phyloP scores from a whole-genome alignment of 257 asterid species.

The Misopates orontium region DNA sequence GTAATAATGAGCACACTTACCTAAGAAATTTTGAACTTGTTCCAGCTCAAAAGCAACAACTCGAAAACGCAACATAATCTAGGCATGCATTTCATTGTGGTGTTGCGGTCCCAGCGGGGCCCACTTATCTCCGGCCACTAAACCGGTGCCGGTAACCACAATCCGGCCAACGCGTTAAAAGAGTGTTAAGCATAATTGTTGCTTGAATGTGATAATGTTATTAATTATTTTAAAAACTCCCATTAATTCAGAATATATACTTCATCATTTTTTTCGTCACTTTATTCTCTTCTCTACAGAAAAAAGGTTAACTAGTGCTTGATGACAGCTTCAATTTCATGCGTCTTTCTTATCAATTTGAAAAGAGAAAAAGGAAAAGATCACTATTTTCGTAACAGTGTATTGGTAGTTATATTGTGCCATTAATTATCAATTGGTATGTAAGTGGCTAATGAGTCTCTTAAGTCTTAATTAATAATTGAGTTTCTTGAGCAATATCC shows the following conservation, averaged over 20 bases:
- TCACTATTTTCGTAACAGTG: not conserved
- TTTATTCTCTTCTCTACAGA: slow-evolving; percentile 31
- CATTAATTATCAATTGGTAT: too few species aligned
- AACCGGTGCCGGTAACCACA: slow-evolving; percentile 17
- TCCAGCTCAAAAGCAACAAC: slow-evolving; percentile 35
- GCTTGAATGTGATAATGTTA: too few species aligned
- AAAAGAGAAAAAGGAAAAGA: too few species aligned
- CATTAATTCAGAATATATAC: slow-evolving; percentile 46
- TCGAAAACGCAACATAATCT: slow-evolving; percentile 8
- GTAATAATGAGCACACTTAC: slow-evolving; percentile 5
- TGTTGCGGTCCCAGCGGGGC: not conserved
- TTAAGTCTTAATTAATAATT: too few species aligned
- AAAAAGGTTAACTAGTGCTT: slow-evolving; percentile 32
- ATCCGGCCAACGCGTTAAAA: slow-evolving; percentile 20
- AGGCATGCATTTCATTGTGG: slow-evolving; percentile 23
- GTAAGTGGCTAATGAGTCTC: too few species aligned
- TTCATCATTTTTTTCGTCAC: slow-evolving; percentile 23
- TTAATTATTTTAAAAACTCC: not conserved
- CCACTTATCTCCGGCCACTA: slow-evolving; percentile 27
- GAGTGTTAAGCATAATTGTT: too few species aligned
- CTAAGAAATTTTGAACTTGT: slow-evolving; percentile 10
- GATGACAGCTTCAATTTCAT: slow-evolving; percentile 35
- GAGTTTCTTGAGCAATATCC: too few species aligned
- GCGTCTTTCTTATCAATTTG: slow-evolving; percentile 27
- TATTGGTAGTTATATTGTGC: too few species aligned